These are phyloP conservation scores for Adansonia gregorii DNA, from an alignment of 441 rosid genomes.

Conservation along the genomic window DNA sequence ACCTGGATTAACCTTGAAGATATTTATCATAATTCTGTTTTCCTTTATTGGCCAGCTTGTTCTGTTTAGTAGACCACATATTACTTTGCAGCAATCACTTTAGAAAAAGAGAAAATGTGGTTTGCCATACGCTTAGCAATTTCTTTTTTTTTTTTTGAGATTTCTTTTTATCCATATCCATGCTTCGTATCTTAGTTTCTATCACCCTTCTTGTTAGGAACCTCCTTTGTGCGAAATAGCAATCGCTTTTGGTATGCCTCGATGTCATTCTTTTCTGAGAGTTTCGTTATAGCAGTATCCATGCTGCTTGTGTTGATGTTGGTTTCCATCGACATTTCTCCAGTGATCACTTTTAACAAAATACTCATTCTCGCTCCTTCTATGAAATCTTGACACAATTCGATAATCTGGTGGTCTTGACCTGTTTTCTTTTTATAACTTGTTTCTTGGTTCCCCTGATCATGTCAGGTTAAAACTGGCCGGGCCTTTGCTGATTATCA, in stretches of 20 bases:
- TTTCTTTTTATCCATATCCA: neutral
- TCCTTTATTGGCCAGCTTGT: neutral
- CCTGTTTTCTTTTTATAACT: neutral
- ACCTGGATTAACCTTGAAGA: too few species aligned
- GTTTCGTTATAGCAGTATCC: neutral
- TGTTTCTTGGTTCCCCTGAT: conserved; percentile 15
- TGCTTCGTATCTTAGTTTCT: neutral
- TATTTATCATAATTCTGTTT: neutral
- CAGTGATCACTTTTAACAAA: neutral
- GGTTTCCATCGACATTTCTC: neutral
- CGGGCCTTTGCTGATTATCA: conserved; percentile 71
- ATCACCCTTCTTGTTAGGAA: neutral
- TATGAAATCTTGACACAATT: neutral
- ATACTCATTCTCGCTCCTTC: neutral
- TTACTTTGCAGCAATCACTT: neutral
- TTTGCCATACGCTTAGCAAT: neutral
- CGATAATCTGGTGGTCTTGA: neutral
- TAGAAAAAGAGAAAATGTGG: neutral
- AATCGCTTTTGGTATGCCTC: neutral
- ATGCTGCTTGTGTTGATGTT: conserved; percentile 4
- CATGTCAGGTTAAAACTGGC: conserved; percentile 67
- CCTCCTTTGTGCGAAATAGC: neutral
- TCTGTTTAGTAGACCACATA: neutral
- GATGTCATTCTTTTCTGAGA: conserved; percentile 14
- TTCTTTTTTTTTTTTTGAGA: neutral